Evolutionary conservation across 306 rosid species (phyloP), one percentile per base, ranked within the genome.

Genomic region (Heteromeles arbutifolia): DNA sequence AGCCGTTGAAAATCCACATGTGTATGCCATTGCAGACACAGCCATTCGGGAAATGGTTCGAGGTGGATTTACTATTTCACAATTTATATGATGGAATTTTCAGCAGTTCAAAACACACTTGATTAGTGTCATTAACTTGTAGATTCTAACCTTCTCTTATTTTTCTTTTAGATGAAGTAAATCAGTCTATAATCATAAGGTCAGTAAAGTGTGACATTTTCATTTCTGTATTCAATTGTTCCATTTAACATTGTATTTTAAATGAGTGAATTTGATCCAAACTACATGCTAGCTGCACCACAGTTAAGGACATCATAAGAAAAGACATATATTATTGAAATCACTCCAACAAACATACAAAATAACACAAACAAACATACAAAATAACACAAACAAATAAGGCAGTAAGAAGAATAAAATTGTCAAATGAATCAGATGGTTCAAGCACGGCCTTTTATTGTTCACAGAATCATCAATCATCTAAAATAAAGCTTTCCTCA

Each of bases 111-210:
- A 18, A 26, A 64, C 53, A 69, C 14, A 73, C 32, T 32, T 63
- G 63, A 45, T 69, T 76, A 77, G 69, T 61, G 80, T 54, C 80
- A 71, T 68, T 80, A 43, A 68, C 39, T 71, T 78, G 64, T 65
- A 34, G 8, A 62, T 74, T 86, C 82, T 82, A 52, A 80, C 67
- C 61, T 31, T 8, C 67, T 67, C 74, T 64, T 73, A 32, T 65
- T 39, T 76, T 80, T 64, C 61, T 88, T 85, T 72, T 97, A 95
- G 99, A 95, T 79, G 99, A 95, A 92, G 97, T 92, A 75, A 95
- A 95, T 82, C 99, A 95, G 73, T 95, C 98, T 11, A 95, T 95
- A 75, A 90, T 95, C 57, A 95, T 95, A 89, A 95, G 99, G 99
- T 95, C 79, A 84, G 92, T 86, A 69, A 43, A 48, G 64, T 39